Conservation (phyloP, 228 moss, liverwort and hornwort genomes). For the Sphagnum fallax region DNA sequence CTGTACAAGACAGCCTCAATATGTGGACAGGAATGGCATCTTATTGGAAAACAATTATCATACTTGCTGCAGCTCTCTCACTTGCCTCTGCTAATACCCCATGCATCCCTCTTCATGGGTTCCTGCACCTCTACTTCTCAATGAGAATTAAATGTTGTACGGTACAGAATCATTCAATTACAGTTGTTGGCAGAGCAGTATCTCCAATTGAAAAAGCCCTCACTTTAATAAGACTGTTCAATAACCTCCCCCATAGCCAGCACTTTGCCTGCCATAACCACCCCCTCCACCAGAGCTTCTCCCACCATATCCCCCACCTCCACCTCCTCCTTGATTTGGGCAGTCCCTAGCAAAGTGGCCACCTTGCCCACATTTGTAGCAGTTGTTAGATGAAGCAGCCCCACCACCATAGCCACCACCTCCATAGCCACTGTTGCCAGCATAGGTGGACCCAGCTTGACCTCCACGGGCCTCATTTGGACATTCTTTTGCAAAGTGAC, state of each 20-base stretch:
- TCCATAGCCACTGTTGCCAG: constrained; percentile 33
- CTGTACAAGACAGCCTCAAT: too few relatives aligned
- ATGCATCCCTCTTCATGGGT: too few relatives aligned
- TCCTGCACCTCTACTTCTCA: too few relatives aligned
- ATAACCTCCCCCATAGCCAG: constrained; percentile 32
- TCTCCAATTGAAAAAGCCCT: too few relatives aligned
- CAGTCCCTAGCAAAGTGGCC: constrained; percentile 93
- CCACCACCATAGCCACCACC: constrained; percentile 23
- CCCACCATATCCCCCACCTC: constrained; percentile 30
- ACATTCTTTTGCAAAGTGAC: constrained; percentile 88
- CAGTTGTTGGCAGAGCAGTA: too few relatives aligned
- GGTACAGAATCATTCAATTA: too few relatives aligned
- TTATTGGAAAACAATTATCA: too few relatives aligned
- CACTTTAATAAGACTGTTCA: constrained; percentile 6
- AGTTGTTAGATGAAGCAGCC: constrained; percentile 15
- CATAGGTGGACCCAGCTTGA: constrained; percentile 6
- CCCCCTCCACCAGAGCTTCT: constrained; percentile 30
- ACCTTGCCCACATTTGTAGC: constrained; percentile 88
- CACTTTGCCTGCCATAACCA: constrained; percentile 30
- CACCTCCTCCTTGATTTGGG: constrained; percentile 45
- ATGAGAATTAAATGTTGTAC: too few relatives aligned
- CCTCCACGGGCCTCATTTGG: background rate
- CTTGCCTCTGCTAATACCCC: too few relatives aligned
- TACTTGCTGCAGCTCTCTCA: too few relatives aligned
- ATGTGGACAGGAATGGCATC: too few relatives aligned